phyloP scores from a whole-genome alignment of 768 basidiomycete genomes.

The Lactifluus pinguis region DNA sequence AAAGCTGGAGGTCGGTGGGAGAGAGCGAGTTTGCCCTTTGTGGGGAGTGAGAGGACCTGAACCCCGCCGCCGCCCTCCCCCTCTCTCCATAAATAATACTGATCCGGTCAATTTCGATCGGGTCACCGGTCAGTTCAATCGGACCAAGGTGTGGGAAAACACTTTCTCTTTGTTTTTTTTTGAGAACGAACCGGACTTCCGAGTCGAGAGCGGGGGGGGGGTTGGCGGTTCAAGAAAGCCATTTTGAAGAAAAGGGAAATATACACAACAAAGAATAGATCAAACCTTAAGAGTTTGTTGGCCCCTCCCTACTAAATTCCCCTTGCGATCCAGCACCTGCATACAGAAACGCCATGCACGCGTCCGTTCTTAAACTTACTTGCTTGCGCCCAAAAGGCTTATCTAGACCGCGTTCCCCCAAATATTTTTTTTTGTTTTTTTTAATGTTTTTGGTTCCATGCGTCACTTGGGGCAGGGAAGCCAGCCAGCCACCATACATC shows the following conservation, averaged over 20 bases:
- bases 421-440: background rate
- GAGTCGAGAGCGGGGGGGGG: no score
- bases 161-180: no score
- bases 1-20: no score
- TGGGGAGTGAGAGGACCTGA: background rate
- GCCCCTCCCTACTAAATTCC: background rate
- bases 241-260: background rate
- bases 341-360: background rate
- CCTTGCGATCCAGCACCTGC: no score
- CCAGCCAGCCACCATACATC: slow-evolving; percentile 1
- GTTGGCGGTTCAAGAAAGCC: no score
- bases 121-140: no score
- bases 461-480: slow-evolving; percentile 7
- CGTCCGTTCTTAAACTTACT: background rate
- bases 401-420: slow-evolving; percentile 3
- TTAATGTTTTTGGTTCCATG: background rate
- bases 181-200: no score
- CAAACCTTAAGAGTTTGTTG: slow-evolving; percentile 9
- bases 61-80: no score
- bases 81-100: no score
- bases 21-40: background rate
- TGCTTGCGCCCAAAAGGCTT: slow-evolving; percentile 1
- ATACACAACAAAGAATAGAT: background rate
- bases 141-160: no score
- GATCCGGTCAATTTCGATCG: no score